phyloP scores from a whole-genome alignment of 495 filamentous ascomycete genomes.

The Podospora tetraspora region DNA sequence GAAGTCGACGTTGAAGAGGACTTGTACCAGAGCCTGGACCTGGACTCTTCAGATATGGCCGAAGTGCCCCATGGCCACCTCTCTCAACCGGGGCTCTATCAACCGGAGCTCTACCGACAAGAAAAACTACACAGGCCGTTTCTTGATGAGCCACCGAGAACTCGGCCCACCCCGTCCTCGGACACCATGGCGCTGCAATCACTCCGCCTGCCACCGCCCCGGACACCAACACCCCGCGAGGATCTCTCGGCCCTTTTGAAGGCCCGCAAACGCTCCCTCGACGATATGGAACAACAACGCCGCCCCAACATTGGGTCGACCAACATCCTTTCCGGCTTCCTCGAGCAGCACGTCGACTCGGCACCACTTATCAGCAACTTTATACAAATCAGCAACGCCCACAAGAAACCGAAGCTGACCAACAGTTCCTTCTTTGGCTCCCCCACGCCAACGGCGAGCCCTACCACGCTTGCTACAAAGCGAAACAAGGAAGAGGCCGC shows the following conservation, averaged over 20 bases:
- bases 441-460: not conserved
- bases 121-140: not conserved
- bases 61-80: not conserved
- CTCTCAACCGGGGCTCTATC: not conserved
- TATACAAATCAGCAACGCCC: conserved; percentile 34
- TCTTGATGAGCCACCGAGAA: not conserved
- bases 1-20: conserved; percentile 38
- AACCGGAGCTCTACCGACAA: not conserved
- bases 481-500: not conserved
- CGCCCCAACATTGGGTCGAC: conserved; percentile 9
- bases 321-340: conserved; percentile 14
- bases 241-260: conserved; percentile 17
- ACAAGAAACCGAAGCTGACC: conserved; percentile 29
- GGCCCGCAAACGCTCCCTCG: conserved; percentile 16
- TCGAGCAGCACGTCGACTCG: conserved; percentile 20
- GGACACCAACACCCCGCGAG: not conserved
- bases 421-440: conserved; percentile 24
- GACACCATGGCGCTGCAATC: not conserved
- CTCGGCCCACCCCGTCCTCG: not conserved
- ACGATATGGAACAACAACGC: conserved; percentile 1
- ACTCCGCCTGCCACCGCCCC: not conserved
- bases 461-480: not conserved
- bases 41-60: not conserved
- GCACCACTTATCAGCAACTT: conserved; percentile 40
- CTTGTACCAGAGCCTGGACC: not conserved